Percentiles rank a stretch among this genome's conserved stretches.
Evolutionary conservation across 2,329 filamentous ascomycete species (phyloP).

Genomic region (Ophiostoma himal-ulmi): DNA sequence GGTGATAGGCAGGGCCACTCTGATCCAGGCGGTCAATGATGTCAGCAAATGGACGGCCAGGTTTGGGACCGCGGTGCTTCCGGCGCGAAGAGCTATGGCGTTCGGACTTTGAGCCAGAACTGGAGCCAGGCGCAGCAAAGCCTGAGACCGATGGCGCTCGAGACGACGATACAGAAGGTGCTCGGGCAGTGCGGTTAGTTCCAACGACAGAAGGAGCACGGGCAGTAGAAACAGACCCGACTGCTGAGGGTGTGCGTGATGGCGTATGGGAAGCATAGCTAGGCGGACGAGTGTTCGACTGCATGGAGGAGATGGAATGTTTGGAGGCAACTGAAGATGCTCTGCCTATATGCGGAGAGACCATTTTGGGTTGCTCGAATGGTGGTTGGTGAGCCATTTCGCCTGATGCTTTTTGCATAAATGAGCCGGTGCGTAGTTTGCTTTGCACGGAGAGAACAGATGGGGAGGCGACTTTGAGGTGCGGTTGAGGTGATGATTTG

Average conservation of each 20-base stretch:
- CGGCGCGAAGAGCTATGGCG: constrained; percentile 13
- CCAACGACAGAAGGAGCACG: not conserved
- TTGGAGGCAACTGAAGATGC: not conserved
- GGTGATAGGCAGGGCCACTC: constrained; percentile 65
- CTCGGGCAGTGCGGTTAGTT: not conserved
- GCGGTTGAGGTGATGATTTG: constrained; percentile 4
- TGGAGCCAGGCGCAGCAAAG: not conserved
- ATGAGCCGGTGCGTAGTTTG: constrained; percentile 15
- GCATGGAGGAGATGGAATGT: not conserved
- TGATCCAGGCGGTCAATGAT: constrained; percentile 74
- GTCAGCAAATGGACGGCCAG: constrained; percentile 64
- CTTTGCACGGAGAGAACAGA: not conserved
- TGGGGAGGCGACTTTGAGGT: not conserved
- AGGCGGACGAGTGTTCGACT: not conserved
- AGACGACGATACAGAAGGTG: not conserved
- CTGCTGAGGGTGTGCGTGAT: not conserved
- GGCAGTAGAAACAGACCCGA: not conserved
- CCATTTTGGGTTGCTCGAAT: not conserved
- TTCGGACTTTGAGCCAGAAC: not conserved
- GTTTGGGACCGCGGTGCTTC: constrained; percentile 54
- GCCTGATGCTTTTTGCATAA: constrained; percentile 8
- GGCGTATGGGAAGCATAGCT: not conserved
- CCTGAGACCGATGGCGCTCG: not conserved
- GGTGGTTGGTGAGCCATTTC: constrained; percentile 16
- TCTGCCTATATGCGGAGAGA: not conserved